Evolutionary conservation across 805 yeast species (phyloP), one percentile per base, ranked within the genome.

Genomic region (Ogataea trehalophila): DNA sequence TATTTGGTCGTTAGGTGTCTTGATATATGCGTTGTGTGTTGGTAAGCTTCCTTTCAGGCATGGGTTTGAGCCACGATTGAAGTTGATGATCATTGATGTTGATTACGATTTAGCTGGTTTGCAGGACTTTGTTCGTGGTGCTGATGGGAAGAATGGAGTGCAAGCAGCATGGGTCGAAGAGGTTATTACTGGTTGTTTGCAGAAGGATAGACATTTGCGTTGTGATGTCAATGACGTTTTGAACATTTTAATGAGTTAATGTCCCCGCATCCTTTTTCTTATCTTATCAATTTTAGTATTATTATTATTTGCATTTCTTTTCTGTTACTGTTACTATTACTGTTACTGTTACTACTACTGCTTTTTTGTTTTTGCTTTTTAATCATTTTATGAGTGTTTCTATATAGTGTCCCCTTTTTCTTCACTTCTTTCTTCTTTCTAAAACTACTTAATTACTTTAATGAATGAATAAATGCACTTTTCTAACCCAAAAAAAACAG

Each of bases 1-100:
- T 66, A 75, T 87, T 5, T 91, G 97, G 97, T 95, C 97, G 0
- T 73, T 87, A 40, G 98, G 97, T 4, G 87, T 90, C 0, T 68
- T 86, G 52, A 56, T 85, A 4, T 90, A 79, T 63, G 81, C 95
- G 1, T 76, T 89, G 79, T 66, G 83, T 29, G 76, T 80, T 22
- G 91, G 95, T 0, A 78, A 75, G 52, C 65, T 91, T 43, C 97
- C 97, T 1, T 91, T 91, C 68, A 81, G 80, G 50, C 96, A 90
- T 61, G 77, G 77, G n/a, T 86, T 82, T 62, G 90, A 87, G 57
- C 95, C 96, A 11, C 71, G 90, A 52, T 70, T 91, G 51, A 75
- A 88, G 37, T 79, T 86, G 13, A 76, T 81, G 71, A 91, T 91
- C 39, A 66, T 81, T 31, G 76, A 83, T 4, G 92, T 87, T 2